These are phyloP conservation scores for Tuber umbilicatum DNA, from an alignment of 495 filamentous ascomycete genomes.

Conservation along the genomic window DNA sequence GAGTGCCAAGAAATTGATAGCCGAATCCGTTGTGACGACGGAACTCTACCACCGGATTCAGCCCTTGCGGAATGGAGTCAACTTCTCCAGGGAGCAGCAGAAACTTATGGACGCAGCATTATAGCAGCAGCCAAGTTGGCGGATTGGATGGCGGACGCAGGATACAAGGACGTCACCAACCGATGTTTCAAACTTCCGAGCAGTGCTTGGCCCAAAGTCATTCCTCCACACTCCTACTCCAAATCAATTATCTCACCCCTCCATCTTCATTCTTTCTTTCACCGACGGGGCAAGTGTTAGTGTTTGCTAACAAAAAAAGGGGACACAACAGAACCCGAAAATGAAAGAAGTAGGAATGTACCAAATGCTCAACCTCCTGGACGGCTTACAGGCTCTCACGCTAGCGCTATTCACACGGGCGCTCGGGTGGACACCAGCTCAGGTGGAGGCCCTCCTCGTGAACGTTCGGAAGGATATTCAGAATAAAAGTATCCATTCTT, in stretches of 20 bases:
- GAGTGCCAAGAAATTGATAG: slow-evolving; percentile 33
- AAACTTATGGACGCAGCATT: slow-evolving; percentile 16
- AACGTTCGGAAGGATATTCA: slow-evolving; percentile 41
- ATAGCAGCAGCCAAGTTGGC: slow-evolving; percentile 17
- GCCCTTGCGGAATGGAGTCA: slow-evolving; percentile 7
- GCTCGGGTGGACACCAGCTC: slow-evolving; percentile 40
- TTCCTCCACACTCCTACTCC: neutral
- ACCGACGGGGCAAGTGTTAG: neutral
- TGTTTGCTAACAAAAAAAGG: neutral
- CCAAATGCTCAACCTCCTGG: slow-evolving; percentile 41
- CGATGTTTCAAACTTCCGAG: slow-evolving; percentile 13
- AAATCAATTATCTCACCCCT: neutral
- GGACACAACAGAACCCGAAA: slow-evolving; percentile 12
- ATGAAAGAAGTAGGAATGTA: slow-evolving; percentile 44
- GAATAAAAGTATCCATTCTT: slow-evolving; percentile 39
- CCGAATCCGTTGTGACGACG: slow-evolving; percentile 17
- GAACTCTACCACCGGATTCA: slow-evolving; percentile 14
- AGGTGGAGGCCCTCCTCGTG: slow-evolving; percentile 41
- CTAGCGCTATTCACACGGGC: slow-evolving; percentile 41
- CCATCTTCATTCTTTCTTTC: neutral
- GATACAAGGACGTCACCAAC: slow-evolving; percentile 23
- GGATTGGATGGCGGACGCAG: slow-evolving; percentile 19
- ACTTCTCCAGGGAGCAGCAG: slow-evolving; percentile 15
- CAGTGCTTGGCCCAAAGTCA: slow-evolving; percentile 25
- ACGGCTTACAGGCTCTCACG: slow-evolving; percentile 44